Evolutionary conservation across 78 protist genomes (phyloP).

Genomic region (Dictyostelium brefeldianum): DNA sequence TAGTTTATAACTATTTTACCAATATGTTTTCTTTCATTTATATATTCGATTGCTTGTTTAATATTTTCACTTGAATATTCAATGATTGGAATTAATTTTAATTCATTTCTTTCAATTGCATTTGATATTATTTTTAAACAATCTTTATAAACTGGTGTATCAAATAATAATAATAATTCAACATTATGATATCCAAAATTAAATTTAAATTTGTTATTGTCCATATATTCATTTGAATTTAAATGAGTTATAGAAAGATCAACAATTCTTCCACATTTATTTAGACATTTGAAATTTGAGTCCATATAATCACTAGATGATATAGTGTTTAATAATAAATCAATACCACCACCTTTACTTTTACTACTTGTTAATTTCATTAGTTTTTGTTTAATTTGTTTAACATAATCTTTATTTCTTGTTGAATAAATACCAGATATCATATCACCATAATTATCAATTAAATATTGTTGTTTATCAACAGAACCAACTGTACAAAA

Average conservation of each 20-base stretch:
- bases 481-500: neutral
- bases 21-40: constrained; percentile 6
- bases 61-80: constrained; percentile 14
- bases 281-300: neutral
- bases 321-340: neutral
- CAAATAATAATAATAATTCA: neutral
- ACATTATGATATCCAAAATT: neutral
- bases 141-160: neutral
- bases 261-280: neutral
- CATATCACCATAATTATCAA: neutral
- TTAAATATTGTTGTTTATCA: constrained; percentile 3
- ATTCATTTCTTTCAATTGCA: neutral
- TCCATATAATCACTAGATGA: neutral
- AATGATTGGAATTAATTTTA: neutral
- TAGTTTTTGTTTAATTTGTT: neutral
- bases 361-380: neutral
- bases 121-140: neutral
- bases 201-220: neutral
- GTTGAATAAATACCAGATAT: neutral
- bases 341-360: neutral
- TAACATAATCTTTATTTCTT: neutral
- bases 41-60: neutral
- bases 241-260: constrained; percentile 4
- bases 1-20: neutral
- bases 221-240: constrained; percentile 1